These are phyloP conservation scores for Xylaria castorea DNA, from an alignment of 495 filamentous ascomycete species.

Conservation along the genomic window DNA sequence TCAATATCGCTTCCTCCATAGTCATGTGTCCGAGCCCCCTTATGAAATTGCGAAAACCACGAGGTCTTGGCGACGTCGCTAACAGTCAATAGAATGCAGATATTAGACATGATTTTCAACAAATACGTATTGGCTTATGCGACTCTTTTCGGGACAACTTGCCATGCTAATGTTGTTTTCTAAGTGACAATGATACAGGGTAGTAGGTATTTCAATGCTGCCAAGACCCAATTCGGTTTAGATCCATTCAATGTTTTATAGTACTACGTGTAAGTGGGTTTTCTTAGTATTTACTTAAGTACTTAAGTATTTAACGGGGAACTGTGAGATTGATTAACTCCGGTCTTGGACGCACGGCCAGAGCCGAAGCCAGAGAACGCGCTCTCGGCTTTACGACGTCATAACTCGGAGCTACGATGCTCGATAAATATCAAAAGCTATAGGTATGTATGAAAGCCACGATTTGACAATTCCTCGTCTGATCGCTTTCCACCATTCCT, in stretches of 20 bases:
- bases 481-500: background rate
- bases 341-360: too few relatives aligned
- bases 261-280: too few relatives aligned
- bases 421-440: background rate
- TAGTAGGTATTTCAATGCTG: background rate
- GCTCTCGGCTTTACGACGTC: conserved; percentile 26
- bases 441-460: background rate
- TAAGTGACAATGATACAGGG: background rate
- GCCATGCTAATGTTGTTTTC: background rate
- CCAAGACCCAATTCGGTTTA: background rate
- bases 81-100: background rate
- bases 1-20: background rate
- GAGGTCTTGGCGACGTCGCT: background rate
- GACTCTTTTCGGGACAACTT: background rate
- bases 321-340: background rate
- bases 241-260: too few relatives aligned
- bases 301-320: too few relatives aligned
- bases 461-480: background rate
- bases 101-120: background rate
- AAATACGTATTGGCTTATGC: too few relatives aligned
- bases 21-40: background rate
- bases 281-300: too few relatives aligned
- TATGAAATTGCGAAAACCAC: background rate
- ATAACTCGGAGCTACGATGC: conserved; percentile 19
- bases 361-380: too few relatives aligned